Base-by-base conservation (phyloP, 352 stramenopile genomes). In the Pelagophyceae sp. region DNA sequence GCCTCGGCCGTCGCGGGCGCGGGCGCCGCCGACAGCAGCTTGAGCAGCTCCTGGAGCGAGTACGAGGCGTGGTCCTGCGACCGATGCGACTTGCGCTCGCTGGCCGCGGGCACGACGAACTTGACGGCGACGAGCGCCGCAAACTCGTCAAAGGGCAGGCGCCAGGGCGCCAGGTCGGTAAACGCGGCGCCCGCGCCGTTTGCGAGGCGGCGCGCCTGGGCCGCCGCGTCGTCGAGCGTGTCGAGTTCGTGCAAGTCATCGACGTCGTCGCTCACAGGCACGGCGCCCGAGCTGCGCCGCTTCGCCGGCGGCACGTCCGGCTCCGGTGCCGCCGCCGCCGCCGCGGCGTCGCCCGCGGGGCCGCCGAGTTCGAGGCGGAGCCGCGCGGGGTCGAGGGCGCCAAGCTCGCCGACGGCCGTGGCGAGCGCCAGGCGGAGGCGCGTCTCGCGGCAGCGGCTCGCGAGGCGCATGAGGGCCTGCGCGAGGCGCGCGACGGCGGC, bases 11-110 rank as follows among this genome's bases (percentile, higher is more conserved):
- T 33, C 6, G 17, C 58, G 23, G 5, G 5, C 6, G 29, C 5
- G 17, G 2, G 17, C 58, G 23, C 32, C 23, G 23, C 17, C 23
- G 27, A 54, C 45, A 54, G 45, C n/a, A 74, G 67, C 38, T 58
- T 74, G 1, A 74, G 25, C 15, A 74, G 67, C 29, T 74, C 67
- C 27, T 74, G 67, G 38, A 74, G 20, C 1, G 35, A 33, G 29
- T 54, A 74, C 1, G 67, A 33, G 2, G 33, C 33, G 2, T n/a
- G 17, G 29, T 74, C 67, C 23, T 74, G 35, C 15, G 29, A 17
- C 11, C 54, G 11, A 15, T 15, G 6, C 15, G 54, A 63, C 61
- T 1, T 37, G 5, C 5, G 15, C 29, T 6, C n/a, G n/a, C 11
- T 3, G 29, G 38, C 5, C n/a, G 61, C n/a, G 61, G 3, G 1